These are phyloP conservation scores for Pittosporum tobira DNA, from an alignment of 129 eudicot species.

Conservation along the genomic window DNA sequence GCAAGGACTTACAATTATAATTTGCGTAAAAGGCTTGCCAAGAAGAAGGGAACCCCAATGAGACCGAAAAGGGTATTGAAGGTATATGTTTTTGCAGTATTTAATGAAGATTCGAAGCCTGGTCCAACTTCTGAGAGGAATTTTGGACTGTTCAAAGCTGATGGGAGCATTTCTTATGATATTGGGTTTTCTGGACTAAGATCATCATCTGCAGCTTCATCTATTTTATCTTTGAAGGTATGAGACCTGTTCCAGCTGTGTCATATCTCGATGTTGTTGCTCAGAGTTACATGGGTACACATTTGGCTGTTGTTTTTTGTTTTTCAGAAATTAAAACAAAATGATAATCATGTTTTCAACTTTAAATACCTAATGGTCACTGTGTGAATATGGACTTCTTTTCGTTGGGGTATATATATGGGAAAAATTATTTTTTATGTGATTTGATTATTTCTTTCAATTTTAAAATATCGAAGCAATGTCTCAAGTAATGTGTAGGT, in stretches of 20 bases:
- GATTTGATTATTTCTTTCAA: not conserved
- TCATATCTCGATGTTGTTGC: not conserved
- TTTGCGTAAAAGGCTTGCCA: conserved; percentile 73
- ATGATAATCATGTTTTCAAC: no score
- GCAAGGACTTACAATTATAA: conserved; percentile 79
- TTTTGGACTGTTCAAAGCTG: conserved; percentile 78
- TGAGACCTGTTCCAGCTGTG: conserved; percentile 3
- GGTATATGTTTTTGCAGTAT: conserved; percentile 77
- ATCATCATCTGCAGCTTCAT: conserved; percentile 55
- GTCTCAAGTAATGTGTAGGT: not conserved
- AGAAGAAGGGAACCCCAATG: conserved; percentile 80
- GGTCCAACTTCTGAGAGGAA: conserved; percentile 77
- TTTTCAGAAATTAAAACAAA: not conserved
- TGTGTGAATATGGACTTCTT: not conserved
- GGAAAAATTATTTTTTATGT: no score
- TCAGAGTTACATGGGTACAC: not conserved
- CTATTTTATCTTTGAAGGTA: conserved; percentile 58
- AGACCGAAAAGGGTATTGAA: conserved; percentile 66
- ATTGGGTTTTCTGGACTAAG: conserved; percentile 64
- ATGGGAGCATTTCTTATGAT: conserved; percentile 69
- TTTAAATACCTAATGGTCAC: not conserved
- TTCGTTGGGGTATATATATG: not conserved
- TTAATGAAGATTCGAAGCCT: conserved; percentile 65
- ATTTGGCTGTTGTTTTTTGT: not conserved
- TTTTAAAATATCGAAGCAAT: no score